Base-by-base conservation (phyloP, 2,329 filamentous ascomycete genomes). In the Aaosphaeria pasadenensis region DNA sequence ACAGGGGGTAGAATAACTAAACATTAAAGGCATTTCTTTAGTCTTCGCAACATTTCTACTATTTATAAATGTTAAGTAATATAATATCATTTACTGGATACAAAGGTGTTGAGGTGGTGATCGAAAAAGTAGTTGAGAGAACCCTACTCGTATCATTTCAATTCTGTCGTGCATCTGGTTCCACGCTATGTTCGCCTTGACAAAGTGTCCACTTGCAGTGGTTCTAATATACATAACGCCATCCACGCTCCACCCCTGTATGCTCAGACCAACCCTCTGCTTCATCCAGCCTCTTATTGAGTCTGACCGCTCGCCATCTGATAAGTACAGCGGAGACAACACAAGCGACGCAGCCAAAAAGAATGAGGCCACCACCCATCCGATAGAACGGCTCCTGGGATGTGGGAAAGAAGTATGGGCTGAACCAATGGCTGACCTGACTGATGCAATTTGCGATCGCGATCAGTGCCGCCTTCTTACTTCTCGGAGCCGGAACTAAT, bases 361-460 rank as follows among this genome's bases (percentile, higher is more conserved):
- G 31, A 11, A 67, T 63, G 30, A 59, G 39, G 1, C 59, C 58
- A 41, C 59, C 59, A 7, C 58, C 59, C 1, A 59, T 36, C 1
- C 54, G 49, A 30, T 62, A 62, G 39, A 46, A 57, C 1, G 59
- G 58, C 43, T 59, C 56, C 47, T 62, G 59, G n/a, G 45, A 53
- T 5, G 48, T 58, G 1, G 54, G 55, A 42, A 68, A 64, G 45
- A 75, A 74, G 49, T 74, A 73, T 0, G 71, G 71, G 0, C 64
- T 71, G 44, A 73, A 74, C 71, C 72, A 74, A 35, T 75, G 73
- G 2, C 66, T 70, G 1, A 65, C 58, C 4, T 69, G 67, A n/a
- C 63, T 70, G 1, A 73, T 63, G 32, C 66, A 71, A 43, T 75
- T 74, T 5, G 72, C 71, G 40, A 74, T 72, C 1, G 73, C 72